Evolutionary conservation across 2,329 filamentous ascomycete species (phyloP), one percentile per base, ranked within the genome.

Genomic region (Pseudogymnoascus sp.): DNA sequence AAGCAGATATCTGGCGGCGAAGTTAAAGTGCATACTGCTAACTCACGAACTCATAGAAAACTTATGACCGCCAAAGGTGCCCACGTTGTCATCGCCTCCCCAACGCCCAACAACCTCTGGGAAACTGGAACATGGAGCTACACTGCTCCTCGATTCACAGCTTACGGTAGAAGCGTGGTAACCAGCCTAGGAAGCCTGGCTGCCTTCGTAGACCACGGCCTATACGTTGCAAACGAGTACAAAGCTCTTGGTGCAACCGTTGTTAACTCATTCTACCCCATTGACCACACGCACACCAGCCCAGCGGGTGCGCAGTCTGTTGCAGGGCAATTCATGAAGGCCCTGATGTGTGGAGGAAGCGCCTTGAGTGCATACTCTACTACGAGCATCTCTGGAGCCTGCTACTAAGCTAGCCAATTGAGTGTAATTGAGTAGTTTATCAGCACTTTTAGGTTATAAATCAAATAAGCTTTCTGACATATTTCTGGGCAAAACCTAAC

Each of bases 101-200:
- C 81, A 68, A 88, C 82, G 22, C 83, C 84, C 0, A 83, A 87
- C 67, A 87, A 87, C 67, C 75, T 79, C 0, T 88, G 83, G 80
- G 84, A 87, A 67, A 75, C 73, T 0, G 83, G 83, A 0, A 75
- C 67, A 0, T 85, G 79, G 66, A 65, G 65, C 4, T 80, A 81
- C 64, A 66, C 69, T 0, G 70, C 82, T 2, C 74, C 76, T 14
- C 75, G 84, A 3, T 89, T 88, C 66, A 84, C 84, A 0, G 79
- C 69, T 1, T 87, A 86, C 67, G 79, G 79, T 5, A 66, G 74
- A 65, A 72, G 76, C 14, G 79, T 80, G 1, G 82, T 79, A 0
- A 62, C 71, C 68, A 62, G 71, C 66, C 65, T 66, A 2, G 70
- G 70, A 0, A 62, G 74, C 67, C 30, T 77, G 1, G 79, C 78